Base-by-base conservation (phyloP, 2,329 filamentous ascomycete species). In the Fusarium virguliforme region DNA sequence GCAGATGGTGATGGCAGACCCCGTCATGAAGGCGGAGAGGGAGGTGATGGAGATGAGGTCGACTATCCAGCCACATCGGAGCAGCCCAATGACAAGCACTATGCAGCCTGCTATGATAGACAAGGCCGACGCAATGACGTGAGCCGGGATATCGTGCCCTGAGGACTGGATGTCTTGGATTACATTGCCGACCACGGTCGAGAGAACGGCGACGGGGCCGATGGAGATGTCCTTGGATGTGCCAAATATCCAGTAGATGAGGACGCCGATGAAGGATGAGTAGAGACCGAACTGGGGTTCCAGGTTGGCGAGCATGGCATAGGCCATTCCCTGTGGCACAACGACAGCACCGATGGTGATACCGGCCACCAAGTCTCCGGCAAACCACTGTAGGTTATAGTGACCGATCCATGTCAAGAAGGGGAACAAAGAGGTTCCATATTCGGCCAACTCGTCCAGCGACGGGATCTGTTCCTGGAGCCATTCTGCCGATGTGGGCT, bases 191-290 rank as follows among this genome's bases (percentile, higher is more conserved):
- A 94, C 92, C 15, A 99, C 87, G 4, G 93, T 97, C 1, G 95
- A 98, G 88, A 98, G 92, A 73, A 98, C 96, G 38, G 96, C 96
- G 54, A 98, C 96, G 34, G 95, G 95, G 15, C 95, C 95, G 62
- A 98, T 98, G 9, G 95, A 98, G 77, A 99, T 98, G 81, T 99
- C 95, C 79, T 98, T 99, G 13, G 95, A 98, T 0, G 96, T 99
- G 35, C 95, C 96, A 77, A 98, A 98, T 78, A 98, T 92, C 95
- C 95, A 98, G 82, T 99, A 99, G 67, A 97, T 87, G 69, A 97
- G 81, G 15, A 97, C 95, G 56, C 95, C 96, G 88, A 98, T 96
- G 79, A 99, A 98, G 0, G 95, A 98, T 0, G 95, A 96, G 66
- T 83, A 84, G 1, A 98, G 87, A 58, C 95, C 95, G 77, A 91